Evolutionary conservation across 78 protist species (phyloP), one percentile per base, ranked within the genome.

Genomic region (Speleostelium caveatum): DNA sequence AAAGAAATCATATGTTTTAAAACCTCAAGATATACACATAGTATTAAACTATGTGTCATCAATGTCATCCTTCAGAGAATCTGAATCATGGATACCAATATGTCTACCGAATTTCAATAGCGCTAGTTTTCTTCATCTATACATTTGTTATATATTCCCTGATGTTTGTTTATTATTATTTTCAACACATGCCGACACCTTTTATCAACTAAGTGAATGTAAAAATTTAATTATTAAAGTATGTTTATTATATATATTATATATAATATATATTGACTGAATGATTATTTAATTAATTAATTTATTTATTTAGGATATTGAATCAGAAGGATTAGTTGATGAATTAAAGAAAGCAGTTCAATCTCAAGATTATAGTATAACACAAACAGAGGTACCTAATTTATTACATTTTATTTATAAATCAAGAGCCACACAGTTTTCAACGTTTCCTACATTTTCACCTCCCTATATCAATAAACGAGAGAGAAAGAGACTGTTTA

Each of bases 71-170:
- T 71, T 77, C 22, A 86, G 72, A 68, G 86, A 78, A 16, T 45
- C 67, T 14, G 95, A 92, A 36, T 36, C 94, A 73, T 92, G 91
- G 91, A 80, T 62, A 28, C 95, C 95, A 45, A 76, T 92, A 26
- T 92, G 95, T 42, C 36, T 92, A 72, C 95, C 95, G 10, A 76
- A 92, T 39, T 92, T 80, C 26, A 92, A 78, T 62, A 58, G 83
- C 28, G 1, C 87, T 5, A 72, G 86, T 16, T 92, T 73, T 79
- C 73, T 92, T 16, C 91, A 92, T 77, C 87, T 78, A 17, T 92
- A 92, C 38, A 73, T 83, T 51, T 78, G 91, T 38, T 92, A 51
- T 72, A 65, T 92, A 21, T 59, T 41, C 41, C 78, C 86, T 4
- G 53, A 45, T 45, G 86, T 92, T 59, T 92, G 95, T 79, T 80